Conservation (phyloP, 768 basidiomycete genomes). For the Auriscalpium microsporum region DNA sequence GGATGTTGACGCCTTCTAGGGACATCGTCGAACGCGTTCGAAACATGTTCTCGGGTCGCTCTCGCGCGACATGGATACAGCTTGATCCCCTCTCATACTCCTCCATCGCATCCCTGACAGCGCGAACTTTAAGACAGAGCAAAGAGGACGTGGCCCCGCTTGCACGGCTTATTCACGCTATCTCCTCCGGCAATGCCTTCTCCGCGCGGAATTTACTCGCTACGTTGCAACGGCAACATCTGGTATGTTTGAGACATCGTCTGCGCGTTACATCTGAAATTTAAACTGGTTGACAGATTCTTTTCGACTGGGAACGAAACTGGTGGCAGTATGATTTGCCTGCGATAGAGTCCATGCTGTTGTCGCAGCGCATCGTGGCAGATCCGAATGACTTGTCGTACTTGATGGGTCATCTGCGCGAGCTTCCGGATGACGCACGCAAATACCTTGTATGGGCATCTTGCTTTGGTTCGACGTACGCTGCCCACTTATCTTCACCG, state of each 20-base stretch:
- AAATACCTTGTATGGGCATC: conserved; percentile 67
- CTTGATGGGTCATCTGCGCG: conserved; percentile 47
- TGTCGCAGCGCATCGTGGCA: conserved; percentile 38
- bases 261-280: too few relatives aligned
- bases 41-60: conserved; percentile 47
- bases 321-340: conserved; percentile 58
- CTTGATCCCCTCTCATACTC: conserved; percentile 51
- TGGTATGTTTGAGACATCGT: conserved; percentile 39
- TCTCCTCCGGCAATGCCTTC: conserved; percentile 65
- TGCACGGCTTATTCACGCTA: conserved; percentile 44
- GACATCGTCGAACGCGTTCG: conserved; percentile 42
- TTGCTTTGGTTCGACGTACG: conserved; percentile 64
- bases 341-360: conserved; percentile 46
- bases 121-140: conserved; percentile 52
- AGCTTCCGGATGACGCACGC: conserved; percentile 53
- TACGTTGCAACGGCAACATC: conserved; percentile 54
- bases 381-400: conserved; percentile 60
- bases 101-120: conserved; percentile 50
- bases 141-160: conserved; percentile 48
- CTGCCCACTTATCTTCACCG: conserved; percentile 2
- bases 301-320: conserved; percentile 57
- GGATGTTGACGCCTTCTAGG: conserved; percentile 23
- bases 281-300: conserved; percentile 34
- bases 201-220: conserved; percentile 55
- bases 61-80: conserved; percentile 58